Conservation (phyloP, 2,329 filamentous ascomycete species). For the Aspergillus aculeatinus region DNA sequence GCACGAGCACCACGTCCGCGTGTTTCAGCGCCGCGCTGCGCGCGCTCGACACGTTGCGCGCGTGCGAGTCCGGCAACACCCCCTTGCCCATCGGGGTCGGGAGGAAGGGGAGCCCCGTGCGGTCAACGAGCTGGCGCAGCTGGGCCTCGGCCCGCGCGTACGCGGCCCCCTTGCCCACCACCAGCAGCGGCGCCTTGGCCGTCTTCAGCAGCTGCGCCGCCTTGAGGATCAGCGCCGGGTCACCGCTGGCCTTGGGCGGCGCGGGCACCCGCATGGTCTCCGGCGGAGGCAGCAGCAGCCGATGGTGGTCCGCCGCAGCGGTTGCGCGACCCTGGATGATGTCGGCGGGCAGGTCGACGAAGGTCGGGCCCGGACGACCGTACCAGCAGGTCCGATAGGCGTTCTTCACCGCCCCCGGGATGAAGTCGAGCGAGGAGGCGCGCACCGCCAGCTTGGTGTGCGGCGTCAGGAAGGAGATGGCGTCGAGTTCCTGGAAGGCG, state of each 20-base stretch:
- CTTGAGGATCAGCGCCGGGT: constrained; percentile 44
- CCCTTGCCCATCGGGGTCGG: constrained; percentile 62
- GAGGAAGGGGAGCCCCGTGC: constrained; percentile 54
- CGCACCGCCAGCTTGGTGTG: constrained; percentile 55
- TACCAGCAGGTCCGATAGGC: constrained; percentile 56
- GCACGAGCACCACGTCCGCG: constrained; percentile 56
- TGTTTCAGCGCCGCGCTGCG: constrained; percentile 54
- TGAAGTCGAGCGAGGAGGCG: constrained; percentile 46
- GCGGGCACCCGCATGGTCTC: constrained; percentile 33
- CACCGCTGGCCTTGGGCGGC: constrained; percentile 47
- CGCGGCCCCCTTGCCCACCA: constrained; percentile 58
- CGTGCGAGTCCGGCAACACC: constrained; percentile 55
- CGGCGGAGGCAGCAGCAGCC: constrained; percentile 21
- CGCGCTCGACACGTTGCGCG: constrained; percentile 54
- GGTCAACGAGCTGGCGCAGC: constrained; percentile 48
- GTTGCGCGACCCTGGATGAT: constrained; percentile 47
- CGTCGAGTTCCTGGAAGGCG: constrained; percentile 59
- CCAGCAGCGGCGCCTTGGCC: constrained; percentile 52
- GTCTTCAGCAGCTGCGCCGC: constrained; percentile 47
- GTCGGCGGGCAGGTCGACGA: constrained; percentile 58
- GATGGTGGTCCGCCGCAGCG: constrained; percentile 18
- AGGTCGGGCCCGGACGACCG: constrained; percentile 54
- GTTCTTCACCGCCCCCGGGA: constrained; percentile 50
- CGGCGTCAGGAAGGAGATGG: constrained; percentile 52
- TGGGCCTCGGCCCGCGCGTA: constrained; percentile 52